These are phyloP conservation scores for Limonium bicolor DNA, from an alignment of 148 eudicot genomes.

Conservation along the genomic window DNA sequence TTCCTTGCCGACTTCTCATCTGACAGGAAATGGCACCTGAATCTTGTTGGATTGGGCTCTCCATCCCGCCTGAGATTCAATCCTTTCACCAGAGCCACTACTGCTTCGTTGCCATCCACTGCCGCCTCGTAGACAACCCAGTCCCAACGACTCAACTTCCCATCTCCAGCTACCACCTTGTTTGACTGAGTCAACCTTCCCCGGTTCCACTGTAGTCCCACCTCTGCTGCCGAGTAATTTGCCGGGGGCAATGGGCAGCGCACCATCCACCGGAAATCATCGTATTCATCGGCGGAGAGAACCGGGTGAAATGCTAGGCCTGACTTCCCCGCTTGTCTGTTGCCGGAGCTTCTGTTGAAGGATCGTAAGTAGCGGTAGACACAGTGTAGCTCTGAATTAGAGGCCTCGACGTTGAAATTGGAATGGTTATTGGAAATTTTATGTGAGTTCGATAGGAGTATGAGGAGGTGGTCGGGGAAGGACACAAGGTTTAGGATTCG, in stretches of 20 bases:
- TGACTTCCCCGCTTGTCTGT: too few relatives aligned
- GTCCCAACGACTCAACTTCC: constrained; percentile 42
- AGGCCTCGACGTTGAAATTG: too few relatives aligned
- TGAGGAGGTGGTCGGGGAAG: constrained; percentile 39
- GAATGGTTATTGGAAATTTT: too few relatives aligned
- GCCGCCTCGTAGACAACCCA: constrained; percentile 49
- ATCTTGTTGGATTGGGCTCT: constrained; percentile 41
- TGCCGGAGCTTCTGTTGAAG: not conserved
- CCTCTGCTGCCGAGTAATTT: constrained; percentile 35
- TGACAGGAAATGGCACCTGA: constrained; percentile 46
- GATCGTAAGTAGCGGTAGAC: constrained; percentile 18
- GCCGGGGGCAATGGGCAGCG: constrained; percentile 56
- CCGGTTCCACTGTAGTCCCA: constrained; percentile 11
- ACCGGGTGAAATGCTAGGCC: constrained; percentile 4
- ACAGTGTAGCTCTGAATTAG: constrained; percentile 23
- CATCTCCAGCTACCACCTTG: constrained; percentile 10
- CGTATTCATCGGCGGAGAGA: constrained; percentile 48
- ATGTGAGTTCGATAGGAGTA: constrained; percentile 1
- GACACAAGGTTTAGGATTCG: constrained; percentile 35
- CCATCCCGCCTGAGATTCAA: constrained; percentile 51
- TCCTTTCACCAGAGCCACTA: constrained; percentile 74
- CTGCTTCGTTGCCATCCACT: constrained; percentile 33
- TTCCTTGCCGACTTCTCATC: not conserved
- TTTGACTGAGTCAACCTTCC: constrained; percentile 5
- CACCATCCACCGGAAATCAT: constrained; percentile 30